These are phyloP conservation scores for Hypholoma sublateritium DNA, from an alignment of 768 basidiomycete species.

Conservation along the genomic window DNA sequence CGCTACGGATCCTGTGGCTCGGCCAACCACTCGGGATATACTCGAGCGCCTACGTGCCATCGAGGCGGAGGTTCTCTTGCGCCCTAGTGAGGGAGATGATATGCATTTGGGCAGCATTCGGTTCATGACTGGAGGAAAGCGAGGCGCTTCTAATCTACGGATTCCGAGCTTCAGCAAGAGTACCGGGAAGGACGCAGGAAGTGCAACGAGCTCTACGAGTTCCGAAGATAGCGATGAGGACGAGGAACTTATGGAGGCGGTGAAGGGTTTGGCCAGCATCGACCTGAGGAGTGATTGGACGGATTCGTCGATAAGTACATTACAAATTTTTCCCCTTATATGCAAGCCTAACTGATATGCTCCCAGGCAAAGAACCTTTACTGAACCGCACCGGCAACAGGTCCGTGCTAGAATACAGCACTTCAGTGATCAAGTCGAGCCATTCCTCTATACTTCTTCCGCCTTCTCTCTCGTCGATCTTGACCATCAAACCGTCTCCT, in stretches of 20 bases:
- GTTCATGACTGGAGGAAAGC: slow-evolving; percentile 70
- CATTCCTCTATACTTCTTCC: slow-evolving; percentile 35
- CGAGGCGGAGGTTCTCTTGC: slow-evolving; percentile 78
- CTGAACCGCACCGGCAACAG: slow-evolving; percentile 36
- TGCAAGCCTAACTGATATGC: slow-evolving; percentile 13
- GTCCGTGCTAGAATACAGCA: slow-evolving; percentile 62
- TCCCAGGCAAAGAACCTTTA: slow-evolving; percentile 54
- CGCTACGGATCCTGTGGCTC: slow-evolving; percentile 54
- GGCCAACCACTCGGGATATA: slow-evolving; percentile 79
- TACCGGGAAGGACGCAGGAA: slow-evolving; percentile 52
- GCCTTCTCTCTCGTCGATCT: slow-evolving; percentile 67
- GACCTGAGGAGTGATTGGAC: slow-evolving; percentile 50
- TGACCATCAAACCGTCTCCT: slow-evolving; percentile 63
- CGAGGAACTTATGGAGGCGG: slow-evolving; percentile 66
- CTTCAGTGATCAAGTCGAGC: slow-evolving; percentile 58
- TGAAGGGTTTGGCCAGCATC: slow-evolving; percentile 51
- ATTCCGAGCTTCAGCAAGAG: slow-evolving; percentile 88
- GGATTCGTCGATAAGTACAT: slow-evolving; percentile 38
- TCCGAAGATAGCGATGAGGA: slow-evolving; percentile 69
- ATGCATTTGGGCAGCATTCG: slow-evolving; percentile 84
- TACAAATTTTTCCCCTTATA: not conserved
- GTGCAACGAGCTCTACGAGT: slow-evolving; percentile 37
- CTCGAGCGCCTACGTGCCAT: slow-evolving; percentile 78
- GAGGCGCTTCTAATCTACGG: slow-evolving; percentile 59
- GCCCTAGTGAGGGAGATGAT: slow-evolving; percentile 63